A percentile compares a stretch with the other conserved stretches of the same genome.
Evolutionary conservation across 2,329 filamentous ascomycete genomes (phyloP).

Genomic region (Xylaria sp.): DNA sequence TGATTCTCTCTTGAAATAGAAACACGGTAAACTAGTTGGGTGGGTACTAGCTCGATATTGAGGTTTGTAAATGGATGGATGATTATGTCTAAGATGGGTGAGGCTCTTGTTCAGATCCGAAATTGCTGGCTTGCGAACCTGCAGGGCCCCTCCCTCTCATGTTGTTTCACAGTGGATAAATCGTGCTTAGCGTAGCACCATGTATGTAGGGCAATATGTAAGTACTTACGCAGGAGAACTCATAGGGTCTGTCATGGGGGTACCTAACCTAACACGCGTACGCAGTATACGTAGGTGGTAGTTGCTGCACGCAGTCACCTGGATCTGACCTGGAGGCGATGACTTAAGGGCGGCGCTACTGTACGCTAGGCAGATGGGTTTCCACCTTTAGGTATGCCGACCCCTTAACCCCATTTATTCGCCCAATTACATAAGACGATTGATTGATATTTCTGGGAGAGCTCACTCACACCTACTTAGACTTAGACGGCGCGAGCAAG

Average conservation of each 20-base stretch:
- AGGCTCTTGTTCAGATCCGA: background rate
- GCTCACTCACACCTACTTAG: background rate
- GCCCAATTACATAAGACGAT: constrained; percentile 10
- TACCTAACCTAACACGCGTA: too few species aligned
- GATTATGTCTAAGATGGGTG: background rate
- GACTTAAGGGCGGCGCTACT: too few species aligned
- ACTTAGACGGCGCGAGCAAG: background rate
- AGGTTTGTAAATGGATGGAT: background rate
- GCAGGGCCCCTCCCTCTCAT: background rate
- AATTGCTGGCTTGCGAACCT: background rate
- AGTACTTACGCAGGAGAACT: too few species aligned
- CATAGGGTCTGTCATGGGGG: too few species aligned
- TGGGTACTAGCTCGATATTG: background rate
- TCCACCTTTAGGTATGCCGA: background rate
- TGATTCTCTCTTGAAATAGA: too few species aligned
- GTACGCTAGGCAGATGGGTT: background rate
- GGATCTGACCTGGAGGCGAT: too few species aligned
- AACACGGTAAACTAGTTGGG: too few species aligned
- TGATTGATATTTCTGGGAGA: background rate
- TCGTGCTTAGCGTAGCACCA: too few species aligned
- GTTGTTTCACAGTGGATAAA: too few species aligned
- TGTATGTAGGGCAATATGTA: too few species aligned
- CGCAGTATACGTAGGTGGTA: too few species aligned
- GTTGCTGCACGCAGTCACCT: too few species aligned
- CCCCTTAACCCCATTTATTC: background rate